phyloP scores from a whole-genome alignment of 495 filamentous ascomycete species.

The Xylaria venustula region DNA sequence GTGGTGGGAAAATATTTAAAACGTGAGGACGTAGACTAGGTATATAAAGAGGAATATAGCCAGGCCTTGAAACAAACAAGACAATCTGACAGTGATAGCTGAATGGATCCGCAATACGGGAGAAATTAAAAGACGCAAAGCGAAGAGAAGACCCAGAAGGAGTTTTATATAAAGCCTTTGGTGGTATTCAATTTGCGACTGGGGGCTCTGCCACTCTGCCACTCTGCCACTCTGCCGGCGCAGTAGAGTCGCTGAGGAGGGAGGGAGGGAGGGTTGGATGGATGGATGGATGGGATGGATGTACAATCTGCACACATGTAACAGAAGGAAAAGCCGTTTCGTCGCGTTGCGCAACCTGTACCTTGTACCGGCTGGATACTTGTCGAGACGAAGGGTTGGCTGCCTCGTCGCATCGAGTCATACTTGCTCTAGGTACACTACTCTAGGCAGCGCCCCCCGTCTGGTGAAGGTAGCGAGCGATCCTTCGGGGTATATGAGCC shows the following conservation, averaged over 20 bases:
- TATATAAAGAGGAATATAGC: conserved; percentile 8
- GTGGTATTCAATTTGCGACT: neutral
- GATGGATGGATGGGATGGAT: no score
- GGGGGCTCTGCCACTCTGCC: neutral
- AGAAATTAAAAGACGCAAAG: neutral
- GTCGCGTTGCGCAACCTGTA: conserved; percentile 21
- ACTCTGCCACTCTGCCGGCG: neutral
- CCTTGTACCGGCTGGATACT: conserved; percentile 19
- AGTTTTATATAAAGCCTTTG: conserved; percentile 10
- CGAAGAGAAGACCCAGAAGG: conserved; percentile 3
- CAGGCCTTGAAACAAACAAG: conserved; percentile 5
- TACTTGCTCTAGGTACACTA: no score
- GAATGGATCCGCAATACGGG: conserved; percentile 1
- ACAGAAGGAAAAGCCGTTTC: conserved; percentile 16
- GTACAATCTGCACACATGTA: conserved; percentile 22
- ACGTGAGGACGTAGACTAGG: neutral
- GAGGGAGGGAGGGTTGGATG: no score
- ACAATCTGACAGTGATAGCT: neutral
- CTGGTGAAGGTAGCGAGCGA: conserved; percentile 7
- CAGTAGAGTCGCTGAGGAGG: conserved; percentile 23
- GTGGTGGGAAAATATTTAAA: neutral
- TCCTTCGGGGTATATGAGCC: conserved; percentile 29
- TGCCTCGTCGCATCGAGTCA: conserved; percentile 31
- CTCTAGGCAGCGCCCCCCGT: conserved; percentile 28
- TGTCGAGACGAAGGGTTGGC: conserved; percentile 19